These are phyloP conservation scores for Brasenia schreberi DNA, from an alignment of 164 flowering plant species.

Conservation along the genomic window DNA sequence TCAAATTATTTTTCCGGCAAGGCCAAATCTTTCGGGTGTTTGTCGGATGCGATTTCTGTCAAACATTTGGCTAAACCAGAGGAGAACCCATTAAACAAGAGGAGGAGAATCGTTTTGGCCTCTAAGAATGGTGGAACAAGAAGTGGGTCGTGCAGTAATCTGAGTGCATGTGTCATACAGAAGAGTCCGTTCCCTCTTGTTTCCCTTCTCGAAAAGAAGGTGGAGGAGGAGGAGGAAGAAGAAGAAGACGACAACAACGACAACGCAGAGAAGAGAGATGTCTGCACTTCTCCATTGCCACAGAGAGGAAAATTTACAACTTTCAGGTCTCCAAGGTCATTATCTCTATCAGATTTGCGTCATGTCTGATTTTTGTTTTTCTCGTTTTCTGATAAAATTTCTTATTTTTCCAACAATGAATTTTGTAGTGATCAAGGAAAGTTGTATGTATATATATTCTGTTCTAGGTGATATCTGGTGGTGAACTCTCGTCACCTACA, in stretches of 20 bases:
- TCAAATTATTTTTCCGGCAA: conserved; percentile 31
- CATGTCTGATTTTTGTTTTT: conserved; percentile 2
- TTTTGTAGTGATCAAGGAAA: background rate
- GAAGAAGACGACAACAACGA: background rate
- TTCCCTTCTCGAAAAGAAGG: background rate
- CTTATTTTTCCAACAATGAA: background rate
- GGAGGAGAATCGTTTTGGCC: conserved; percentile 27
- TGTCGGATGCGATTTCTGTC: conserved; percentile 17
- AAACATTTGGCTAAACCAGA: conserved; percentile 30
- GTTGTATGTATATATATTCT: background rate
- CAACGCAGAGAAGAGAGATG: background rate
- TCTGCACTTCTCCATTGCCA: background rate
- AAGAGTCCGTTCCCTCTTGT: background rate
- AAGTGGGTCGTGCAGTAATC: conserved; percentile 11
- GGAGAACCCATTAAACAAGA: conserved; percentile 44
- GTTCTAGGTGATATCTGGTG: background rate
- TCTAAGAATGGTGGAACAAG: conserved; percentile 11
- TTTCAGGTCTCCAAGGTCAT: conserved; percentile 9
- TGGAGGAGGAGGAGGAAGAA: background rate
- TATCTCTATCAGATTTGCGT: conserved; percentile 9
- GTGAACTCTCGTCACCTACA: background rate
- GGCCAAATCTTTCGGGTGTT: conserved; percentile 35
- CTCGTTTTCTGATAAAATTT: background rate
- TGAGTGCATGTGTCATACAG: conserved; percentile 5
- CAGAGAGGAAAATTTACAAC: conserved; percentile 4